Base-by-base conservation (phyloP, 495 filamentous ascomycete genomes). In the Hypoxylon trugodes region DNA sequence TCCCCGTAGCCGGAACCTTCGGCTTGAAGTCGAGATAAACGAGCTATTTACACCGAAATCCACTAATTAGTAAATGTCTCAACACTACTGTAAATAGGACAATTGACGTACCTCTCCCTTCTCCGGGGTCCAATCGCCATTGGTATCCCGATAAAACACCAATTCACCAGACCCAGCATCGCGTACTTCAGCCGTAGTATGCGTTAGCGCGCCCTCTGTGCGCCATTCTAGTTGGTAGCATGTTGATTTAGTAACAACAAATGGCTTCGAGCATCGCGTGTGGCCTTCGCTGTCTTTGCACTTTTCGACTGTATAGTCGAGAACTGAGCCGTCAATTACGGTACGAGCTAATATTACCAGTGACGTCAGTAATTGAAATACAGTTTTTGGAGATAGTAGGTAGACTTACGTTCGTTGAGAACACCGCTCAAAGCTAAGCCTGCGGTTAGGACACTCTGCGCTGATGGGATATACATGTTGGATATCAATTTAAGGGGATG, bases 11-110 rank as follows among this genome's bases (percentile, higher is more conserved):
- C 21, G 69, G 70, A 6, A 78, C 59, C 65, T 78, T 78, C 6
- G 76, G 76, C 42, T 75, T 76, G 54, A 78, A 78, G 28, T 78
- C 76, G 18, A 78, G 35, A 28, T 76, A 76, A 0, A 78, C 74
- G 13, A 77, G 59, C 76, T 66, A 15, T 33, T 8, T 13, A 10
- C 18, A 4, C 24, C 40, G 16, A 22, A 1, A 61, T 45, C 7
- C 28, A 16, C 42, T 6, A n/a, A 6, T 54, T 42, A 48, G 45
- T 19, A 28, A 43, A 58, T 51, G 19, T 6, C 22, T n/a, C 4
- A 24, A 18, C n/a, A 33, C 38, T 32, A 2, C 9, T 9, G 4
- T 6, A 35, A 3, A 12, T 32, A 9, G 13, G 19, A 8, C 15
- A 41, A 10, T 1, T 9, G 7, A 43, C 60, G 10, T 15, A 63